A percentile compares a stretch with the other conserved stretches of the same genome.
Evolutionary conservation across 106 monocot species (phyloP).

Genomic region (Acorus calamus): DNA sequence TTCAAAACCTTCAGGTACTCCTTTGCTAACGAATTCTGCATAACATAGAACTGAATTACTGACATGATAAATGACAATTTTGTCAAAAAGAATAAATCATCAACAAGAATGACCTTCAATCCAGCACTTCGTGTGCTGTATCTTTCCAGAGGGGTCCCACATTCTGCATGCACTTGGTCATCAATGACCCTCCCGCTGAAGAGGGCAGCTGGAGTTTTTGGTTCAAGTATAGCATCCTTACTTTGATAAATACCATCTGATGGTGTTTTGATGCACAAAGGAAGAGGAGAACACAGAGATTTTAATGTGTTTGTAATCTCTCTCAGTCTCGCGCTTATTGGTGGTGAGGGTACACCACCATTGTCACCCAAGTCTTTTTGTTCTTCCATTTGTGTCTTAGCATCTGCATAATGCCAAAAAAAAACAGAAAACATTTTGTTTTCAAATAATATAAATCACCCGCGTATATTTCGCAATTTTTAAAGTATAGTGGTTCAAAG

Average conservation of each 20-base stretch:
- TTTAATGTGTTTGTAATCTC: slow-evolving; percentile 43
- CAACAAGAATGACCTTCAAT: slow-evolving; percentile 28
- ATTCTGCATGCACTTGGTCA: background rate
- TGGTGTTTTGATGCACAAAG: slow-evolving; percentile 11
- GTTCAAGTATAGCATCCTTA: slow-evolving; percentile 2
- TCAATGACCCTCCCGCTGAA: slow-evolving; percentile 2
- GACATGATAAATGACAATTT: no score
- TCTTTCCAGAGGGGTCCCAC: slow-evolving; percentile 17
- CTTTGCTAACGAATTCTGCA: slow-evolving; percentile 37
- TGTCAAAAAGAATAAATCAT: background rate
- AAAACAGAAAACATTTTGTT: no score
- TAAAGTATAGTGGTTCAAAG: no score
- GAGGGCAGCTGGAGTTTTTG: slow-evolving; percentile 24
- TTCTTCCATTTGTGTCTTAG: background rate
- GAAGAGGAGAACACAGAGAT: slow-evolving; percentile 22
- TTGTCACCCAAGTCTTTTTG: background rate
- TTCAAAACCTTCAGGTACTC: slow-evolving; percentile 39
- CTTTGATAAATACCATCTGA: background rate
- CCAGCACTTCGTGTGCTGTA: slow-evolving; percentile 32
- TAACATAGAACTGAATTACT: background rate
- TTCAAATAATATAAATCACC: no score
- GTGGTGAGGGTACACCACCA: slow-evolving; percentile 13
- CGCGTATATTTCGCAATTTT: no score
- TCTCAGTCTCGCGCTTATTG: slow-evolving; percentile 24
- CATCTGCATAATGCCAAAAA: slow-evolving; percentile 7